These are phyloP conservation scores for Candida sp. DNA, from an alignment of 1,139 yeast species.

Conservation along the genomic window DNA sequence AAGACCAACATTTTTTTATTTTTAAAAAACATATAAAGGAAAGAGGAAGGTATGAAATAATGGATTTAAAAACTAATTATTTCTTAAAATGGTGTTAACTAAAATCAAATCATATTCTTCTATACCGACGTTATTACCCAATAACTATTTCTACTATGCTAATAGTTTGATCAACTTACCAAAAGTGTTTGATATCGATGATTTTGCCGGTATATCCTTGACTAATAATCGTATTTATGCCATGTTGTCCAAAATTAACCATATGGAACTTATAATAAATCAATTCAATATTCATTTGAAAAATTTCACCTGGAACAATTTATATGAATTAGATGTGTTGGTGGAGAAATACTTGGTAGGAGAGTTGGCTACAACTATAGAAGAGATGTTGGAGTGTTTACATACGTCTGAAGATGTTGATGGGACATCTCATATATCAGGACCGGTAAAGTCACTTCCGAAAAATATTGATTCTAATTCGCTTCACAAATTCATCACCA, in stretches of 20 bases:
- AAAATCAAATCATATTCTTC: slow-evolving; percentile 2
- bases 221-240: slow-evolving; percentile 5
- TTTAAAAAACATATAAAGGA: too few relatives aligned
- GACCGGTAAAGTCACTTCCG: neutral
- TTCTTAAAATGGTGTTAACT: neutral
- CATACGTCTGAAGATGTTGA: neutral
- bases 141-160: slow-evolving; percentile 17
- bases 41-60: too few relatives aligned
- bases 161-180: slow-evolving; percentile 13
- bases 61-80: too few relatives aligned
- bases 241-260: slow-evolving; percentile 6
- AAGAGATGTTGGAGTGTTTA: neutral
- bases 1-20: too few relatives aligned
- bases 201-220: slow-evolving; percentile 5
- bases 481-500: neutral
- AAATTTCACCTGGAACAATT: slow-evolving; percentile 7
- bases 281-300: slow-evolving; percentile 7
- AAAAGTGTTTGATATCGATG: slow-evolving; percentile 10
- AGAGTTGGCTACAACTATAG: slow-evolving; percentile 1
- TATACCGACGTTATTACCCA: slow-evolving; percentile 3
- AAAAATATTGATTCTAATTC: neutral
- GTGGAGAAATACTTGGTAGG: slow-evolving; percentile 3
- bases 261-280: slow-evolving; percentile 3
- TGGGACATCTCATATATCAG: too few relatives aligned
- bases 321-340: slow-evolving; percentile 7